These are phyloP conservation scores for Pichia nanzhaoensis DNA, from an alignment of 805 yeast genomes.

Conservation along the genomic window DNA sequence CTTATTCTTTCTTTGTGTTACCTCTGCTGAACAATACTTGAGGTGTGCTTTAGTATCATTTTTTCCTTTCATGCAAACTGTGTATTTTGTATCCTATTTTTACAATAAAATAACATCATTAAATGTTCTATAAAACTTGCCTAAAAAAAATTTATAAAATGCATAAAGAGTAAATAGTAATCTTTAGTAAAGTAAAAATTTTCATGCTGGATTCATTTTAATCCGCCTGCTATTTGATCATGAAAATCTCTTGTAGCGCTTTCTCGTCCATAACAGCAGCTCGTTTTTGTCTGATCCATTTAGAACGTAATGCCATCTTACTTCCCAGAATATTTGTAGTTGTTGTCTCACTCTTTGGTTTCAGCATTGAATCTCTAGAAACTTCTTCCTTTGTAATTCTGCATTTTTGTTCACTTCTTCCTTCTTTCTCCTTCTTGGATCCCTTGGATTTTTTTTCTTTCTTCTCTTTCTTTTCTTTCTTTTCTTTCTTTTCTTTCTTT, in stretches of 20 bases:
- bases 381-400: slow-evolving; percentile 28
- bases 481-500: slow-evolving; percentile 23
- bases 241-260: slow-evolving; percentile 86
- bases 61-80: background rate
- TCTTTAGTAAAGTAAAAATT: background rate
- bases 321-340: slow-evolving; percentile 37
- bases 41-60: too few relatives aligned
- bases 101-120: too few relatives aligned
- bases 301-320: slow-evolving; percentile 71
- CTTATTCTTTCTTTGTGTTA: too few relatives aligned
- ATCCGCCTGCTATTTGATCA: slow-evolving; percentile 42
- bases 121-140: background rate
- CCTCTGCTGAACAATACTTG: too few relatives aligned
- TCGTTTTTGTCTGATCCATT: slow-evolving; percentile 83
- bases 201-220: background rate
- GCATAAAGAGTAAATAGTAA: background rate
- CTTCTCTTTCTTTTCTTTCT: slow-evolving; percentile 16
- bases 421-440: slow-evolving; percentile 21
- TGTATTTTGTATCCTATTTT: too few relatives aligned
- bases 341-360: slow-evolving; percentile 27
- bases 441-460: slow-evolving; percentile 10
- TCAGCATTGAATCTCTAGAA: slow-evolving; percentile 37
- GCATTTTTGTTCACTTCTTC: slow-evolving; percentile 18
- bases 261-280: slow-evolving; percentile 87
- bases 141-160: too few relatives aligned